These are phyloP conservation scores for Colletotrichum cuscutae DNA, from an alignment of 2,329 filamentous ascomycete genomes.

Conservation along the genomic window DNA sequence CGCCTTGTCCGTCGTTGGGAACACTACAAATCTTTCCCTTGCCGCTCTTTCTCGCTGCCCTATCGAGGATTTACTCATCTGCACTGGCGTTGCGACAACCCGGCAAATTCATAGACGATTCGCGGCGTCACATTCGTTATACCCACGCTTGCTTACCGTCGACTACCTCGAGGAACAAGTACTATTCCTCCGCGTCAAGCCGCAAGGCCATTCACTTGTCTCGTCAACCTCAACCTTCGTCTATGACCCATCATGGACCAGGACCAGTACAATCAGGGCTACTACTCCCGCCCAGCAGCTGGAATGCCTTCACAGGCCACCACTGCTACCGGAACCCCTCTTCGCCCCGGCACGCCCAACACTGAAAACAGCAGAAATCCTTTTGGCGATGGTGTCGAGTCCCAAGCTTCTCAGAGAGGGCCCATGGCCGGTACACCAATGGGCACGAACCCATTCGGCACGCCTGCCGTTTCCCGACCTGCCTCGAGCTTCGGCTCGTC, in stretches of 20 bases:
- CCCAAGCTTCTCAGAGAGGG: slow-evolving; percentile 46
- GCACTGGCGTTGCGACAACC: not conserved
- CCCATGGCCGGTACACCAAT: slow-evolving; percentile 18
- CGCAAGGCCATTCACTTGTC: not conserved
- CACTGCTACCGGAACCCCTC: slow-evolving; percentile 51
- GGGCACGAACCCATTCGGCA: slow-evolving; percentile 57
- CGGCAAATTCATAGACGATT: not conserved
- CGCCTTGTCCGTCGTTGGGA: not conserved
- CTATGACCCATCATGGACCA: slow-evolving; percentile 41
- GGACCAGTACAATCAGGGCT: slow-evolving; percentile 39
- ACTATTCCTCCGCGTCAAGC: not conserved
- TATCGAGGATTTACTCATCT: not conserved
- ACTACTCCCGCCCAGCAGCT: slow-evolving; percentile 42
- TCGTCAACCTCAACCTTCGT: not conserved
- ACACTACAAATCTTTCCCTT: slow-evolving; percentile 18
- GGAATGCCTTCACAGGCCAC: slow-evolving; percentile 48
- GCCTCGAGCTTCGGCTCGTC: slow-evolving; percentile 59
- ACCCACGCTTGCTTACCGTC: not conserved
- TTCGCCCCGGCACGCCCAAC: slow-evolving; percentile 54
- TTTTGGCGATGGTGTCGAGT: slow-evolving; percentile 52
- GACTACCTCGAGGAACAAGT: slow-evolving; percentile 1
- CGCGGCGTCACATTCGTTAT: slow-evolving; percentile 9
- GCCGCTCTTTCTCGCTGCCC: not conserved
- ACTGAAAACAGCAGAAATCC: slow-evolving; percentile 52
- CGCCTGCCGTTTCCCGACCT: slow-evolving; percentile 56